Conservation (phyloP, 108 stramenopile genomes). For the Cylindrotheca fusiformis region DNA sequence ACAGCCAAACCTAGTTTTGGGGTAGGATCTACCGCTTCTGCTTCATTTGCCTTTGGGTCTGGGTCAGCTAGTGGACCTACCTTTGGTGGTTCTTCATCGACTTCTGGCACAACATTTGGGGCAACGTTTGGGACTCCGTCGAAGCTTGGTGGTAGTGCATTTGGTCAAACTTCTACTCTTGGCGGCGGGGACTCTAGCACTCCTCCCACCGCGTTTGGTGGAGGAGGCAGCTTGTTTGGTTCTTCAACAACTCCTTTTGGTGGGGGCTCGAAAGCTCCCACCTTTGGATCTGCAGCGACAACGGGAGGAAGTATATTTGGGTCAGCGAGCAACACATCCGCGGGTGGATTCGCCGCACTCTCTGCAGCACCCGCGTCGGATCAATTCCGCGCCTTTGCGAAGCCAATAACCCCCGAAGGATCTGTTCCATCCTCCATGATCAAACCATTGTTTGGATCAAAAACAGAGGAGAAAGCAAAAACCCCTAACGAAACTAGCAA, state of each 20-base stretch:
- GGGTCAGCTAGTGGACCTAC: slow-evolving; percentile 18
- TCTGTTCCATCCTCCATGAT: slow-evolving; percentile 14
- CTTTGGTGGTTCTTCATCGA: slow-evolving; percentile 19
- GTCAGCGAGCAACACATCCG: slow-evolving; percentile 1
- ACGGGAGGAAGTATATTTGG: background rate
- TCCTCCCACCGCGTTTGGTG: slow-evolving; percentile 6
- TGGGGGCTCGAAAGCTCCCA: background rate
- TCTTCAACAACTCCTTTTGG: background rate
- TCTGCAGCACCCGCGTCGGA: slow-evolving; percentile 4
- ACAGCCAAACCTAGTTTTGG: background rate
- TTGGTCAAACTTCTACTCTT: background rate
- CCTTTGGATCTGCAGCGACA: slow-evolving; percentile 17
- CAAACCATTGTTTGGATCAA: slow-evolving; percentile 22
- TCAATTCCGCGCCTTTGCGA: slow-evolving; percentile 24
- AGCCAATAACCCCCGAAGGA: slow-evolving; percentile 1
- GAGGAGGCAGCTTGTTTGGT: slow-evolving; percentile 1
- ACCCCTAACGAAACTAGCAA: too few relatives aligned
- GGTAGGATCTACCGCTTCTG: too few relatives aligned
- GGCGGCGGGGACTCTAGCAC: background rate
- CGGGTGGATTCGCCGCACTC: slow-evolving; percentile 16
- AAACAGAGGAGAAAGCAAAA: background rate
- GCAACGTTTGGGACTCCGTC: slow-evolving; percentile 32
- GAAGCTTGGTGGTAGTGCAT: slow-evolving; percentile 30
- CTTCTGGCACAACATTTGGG: slow-evolving; percentile 10
- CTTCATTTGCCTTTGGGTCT: slow-evolving; percentile 10